These are phyloP conservation scores for Spinacia oleracea DNA, from an alignment of 179 eudicot genomes.

Conservation along the genomic window DNA sequence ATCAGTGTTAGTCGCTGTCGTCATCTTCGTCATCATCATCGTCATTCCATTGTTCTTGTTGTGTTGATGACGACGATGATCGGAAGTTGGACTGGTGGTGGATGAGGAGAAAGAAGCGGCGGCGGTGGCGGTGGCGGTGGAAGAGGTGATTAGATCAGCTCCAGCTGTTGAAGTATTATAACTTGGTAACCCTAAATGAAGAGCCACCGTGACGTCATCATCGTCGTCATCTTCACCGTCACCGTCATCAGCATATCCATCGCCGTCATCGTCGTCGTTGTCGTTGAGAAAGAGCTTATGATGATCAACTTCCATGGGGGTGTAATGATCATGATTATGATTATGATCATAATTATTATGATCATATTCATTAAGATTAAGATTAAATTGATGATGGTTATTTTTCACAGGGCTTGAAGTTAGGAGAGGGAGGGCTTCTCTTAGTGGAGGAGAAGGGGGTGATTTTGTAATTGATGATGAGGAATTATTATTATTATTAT, in stretches of 20 bases:
- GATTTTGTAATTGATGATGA: constrained; percentile 4
- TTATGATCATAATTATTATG: constrained; percentile 7
- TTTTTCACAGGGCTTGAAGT: constrained; percentile 59
- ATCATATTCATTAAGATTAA: constrained; percentile 35
- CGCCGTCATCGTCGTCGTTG: constrained; percentile 3
- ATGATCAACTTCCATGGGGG: constrained; percentile 51
- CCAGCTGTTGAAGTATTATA: too few relatives aligned
- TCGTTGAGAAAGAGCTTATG: background rate
- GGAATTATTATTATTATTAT: constrained; percentile 7
- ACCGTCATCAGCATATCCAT: background rate
- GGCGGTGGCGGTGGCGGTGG: too few relatives aligned
- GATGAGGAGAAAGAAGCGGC: constrained; percentile 22
- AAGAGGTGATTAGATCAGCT: constrained; percentile 41
- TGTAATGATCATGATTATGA: constrained; percentile 6
- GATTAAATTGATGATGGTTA: constrained; percentile 18
- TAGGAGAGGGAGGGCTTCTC: constrained; percentile 76
- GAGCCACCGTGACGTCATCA: constrained; percentile 43
- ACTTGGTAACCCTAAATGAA: constrained; percentile 67
- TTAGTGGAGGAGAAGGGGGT: constrained; percentile 66
- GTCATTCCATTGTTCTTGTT: background rate
- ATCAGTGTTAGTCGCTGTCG: too few relatives aligned
- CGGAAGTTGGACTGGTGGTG: constrained; percentile 33
- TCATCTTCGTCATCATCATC: constrained; percentile 7
- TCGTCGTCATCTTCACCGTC: constrained; percentile 22
- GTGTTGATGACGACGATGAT: constrained; percentile 25